Percentiles rank a stretch among this genome's conserved stretches.
Evolutionary conservation across 2,329 filamentous ascomycete genomes (phyloP).

Genomic region (Gyromitra esculenta): DNA sequence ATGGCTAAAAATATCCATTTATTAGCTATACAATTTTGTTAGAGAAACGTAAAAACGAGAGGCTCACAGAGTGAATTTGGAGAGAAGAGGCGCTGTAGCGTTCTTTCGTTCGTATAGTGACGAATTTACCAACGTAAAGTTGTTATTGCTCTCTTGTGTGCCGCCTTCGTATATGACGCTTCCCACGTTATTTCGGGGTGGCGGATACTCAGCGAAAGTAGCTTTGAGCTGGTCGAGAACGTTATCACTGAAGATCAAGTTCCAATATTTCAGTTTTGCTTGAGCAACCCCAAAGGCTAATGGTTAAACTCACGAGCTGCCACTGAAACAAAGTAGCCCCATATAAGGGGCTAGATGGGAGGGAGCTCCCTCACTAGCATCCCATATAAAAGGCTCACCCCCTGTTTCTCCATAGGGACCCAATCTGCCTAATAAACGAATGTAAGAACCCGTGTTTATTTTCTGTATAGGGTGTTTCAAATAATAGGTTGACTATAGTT

Average conservation of each 20-base stretch:
- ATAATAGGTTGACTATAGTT: not conserved
- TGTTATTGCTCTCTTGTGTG: not conserved
- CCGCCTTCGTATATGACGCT: slow-evolving; percentile 1
- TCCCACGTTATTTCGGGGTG: not conserved
- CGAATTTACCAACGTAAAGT: not conserved
- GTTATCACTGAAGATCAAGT: not conserved
- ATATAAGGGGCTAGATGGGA: not conserved
- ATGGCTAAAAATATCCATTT: not conserved
- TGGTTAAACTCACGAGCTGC: not conserved
- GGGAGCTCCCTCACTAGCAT: not conserved
- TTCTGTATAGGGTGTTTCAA: not conserved
- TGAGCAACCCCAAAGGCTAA: not conserved
- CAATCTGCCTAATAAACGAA: not conserved
- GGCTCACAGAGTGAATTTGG: slow-evolving; percentile 13
- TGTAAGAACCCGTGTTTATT: not conserved
- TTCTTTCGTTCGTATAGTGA: not conserved
- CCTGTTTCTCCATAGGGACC: slow-evolving; percentile 1
- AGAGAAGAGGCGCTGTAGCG: too few relatives aligned
- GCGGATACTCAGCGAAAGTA: not conserved
- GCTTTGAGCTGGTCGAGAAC: not conserved
- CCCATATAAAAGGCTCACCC: not conserved
- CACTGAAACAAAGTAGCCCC: slow-evolving; percentile 4
- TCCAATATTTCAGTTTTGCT: not conserved
- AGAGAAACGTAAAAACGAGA: not conserved
- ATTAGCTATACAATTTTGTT: not conserved